A percentile compares a stretch with the other conserved stretches of the same genome.
Evolutionary conservation across 169 alveolate genomes (phyloP).

Genomic region (Plasmodium gallinaceum): DNA sequence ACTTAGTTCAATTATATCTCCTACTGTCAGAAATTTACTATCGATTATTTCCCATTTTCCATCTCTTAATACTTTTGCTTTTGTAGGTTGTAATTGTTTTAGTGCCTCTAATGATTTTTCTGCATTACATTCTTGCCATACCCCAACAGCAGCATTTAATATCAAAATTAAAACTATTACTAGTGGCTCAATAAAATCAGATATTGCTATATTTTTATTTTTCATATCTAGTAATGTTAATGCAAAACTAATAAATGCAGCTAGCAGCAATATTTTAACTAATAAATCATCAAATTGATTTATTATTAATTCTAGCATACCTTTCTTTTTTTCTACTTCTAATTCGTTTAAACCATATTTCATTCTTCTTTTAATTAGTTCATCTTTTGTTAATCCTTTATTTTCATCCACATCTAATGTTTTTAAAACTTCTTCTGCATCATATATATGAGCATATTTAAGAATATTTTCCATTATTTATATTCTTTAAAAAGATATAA

Average conservation of each 20-base stretch:
- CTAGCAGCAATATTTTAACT: constrained; percentile 95
- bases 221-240: constrained; percentile 93
- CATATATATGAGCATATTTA: constrained; percentile 77
- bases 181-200: constrained; percentile 98
- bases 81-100: constrained; percentile 95
- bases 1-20: constrained; percentile 96
- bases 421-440: constrained; percentile 78
- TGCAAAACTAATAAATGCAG: constrained; percentile 96
- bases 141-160: constrained; percentile 97
- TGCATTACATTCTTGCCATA: constrained; percentile 99
- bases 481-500: background rate
- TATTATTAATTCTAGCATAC: constrained; percentile 91
- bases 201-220: constrained; percentile 91
- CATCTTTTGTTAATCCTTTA: constrained; percentile 90
- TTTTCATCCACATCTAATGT: constrained; percentile 78
- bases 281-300: constrained; percentile 96
- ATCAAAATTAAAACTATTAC: constrained; percentile 95
- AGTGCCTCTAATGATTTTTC: constrained; percentile 97
- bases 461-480: constrained; percentile 32
- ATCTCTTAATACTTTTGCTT: constrained; percentile 93
- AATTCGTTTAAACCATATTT: constrained; percentile 92
- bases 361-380: constrained; percentile 88
- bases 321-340: constrained; percentile 92
- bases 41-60: constrained; percentile 94
- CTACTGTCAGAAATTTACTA: constrained; percentile 95